Evolutionary conservation across 2,329 filamentous ascomycete species (phyloP).

Genomic region (Pyrenochaeta sp.): DNA sequence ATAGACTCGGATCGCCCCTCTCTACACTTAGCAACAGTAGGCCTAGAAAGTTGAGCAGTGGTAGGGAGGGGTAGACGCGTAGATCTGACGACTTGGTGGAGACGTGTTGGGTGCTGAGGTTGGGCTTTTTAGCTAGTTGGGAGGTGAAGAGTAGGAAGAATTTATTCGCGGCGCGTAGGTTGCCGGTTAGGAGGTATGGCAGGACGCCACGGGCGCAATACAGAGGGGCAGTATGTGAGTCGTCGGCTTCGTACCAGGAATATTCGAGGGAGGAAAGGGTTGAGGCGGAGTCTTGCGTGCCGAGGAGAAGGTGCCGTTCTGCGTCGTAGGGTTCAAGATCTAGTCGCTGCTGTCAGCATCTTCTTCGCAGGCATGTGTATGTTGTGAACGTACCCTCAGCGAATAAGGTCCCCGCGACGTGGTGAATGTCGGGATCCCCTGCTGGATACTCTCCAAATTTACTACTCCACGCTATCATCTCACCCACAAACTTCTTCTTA

Average conservation of each 20-base stretch:
- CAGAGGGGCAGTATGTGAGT: conserved; percentile 83
- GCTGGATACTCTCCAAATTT: conserved; percentile 87
- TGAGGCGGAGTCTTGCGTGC: conserved; percentile 86
- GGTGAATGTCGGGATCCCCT: conserved; percentile 93
- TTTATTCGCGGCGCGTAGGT: conserved; percentile 86
- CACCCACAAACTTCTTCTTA: conserved; percentile 88
- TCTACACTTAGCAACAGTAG: conserved; percentile 85
- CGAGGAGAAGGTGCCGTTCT: conserved; percentile 86
- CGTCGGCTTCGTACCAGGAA: conserved; percentile 90
- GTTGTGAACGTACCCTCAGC: conserved; percentile 68
- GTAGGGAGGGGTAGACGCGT: conserved; percentile 86
- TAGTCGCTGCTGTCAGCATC: conserved; percentile 32
- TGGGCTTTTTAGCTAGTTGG: conserved; percentile 67
- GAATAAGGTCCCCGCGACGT: conserved; percentile 86
- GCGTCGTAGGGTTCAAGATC: conserved; percentile 94
- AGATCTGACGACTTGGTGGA: conserved; percentile 76
- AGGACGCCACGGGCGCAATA: conserved; percentile 89
- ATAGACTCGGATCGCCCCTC: conserved; percentile 79
- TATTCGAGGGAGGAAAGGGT: conserved; percentile 86
- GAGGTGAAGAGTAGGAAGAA: conserved; percentile 80
- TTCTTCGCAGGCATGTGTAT: neutral
- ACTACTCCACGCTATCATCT: conserved; percentile 88
- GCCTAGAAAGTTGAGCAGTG: conserved; percentile 93
- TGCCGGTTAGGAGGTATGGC: conserved; percentile 89
- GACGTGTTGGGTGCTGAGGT: conserved; percentile 81